Evolutionary conservation across 164 flowering plant genomes (phyloP).

Genomic region (Brasenia schreberi): DNA sequence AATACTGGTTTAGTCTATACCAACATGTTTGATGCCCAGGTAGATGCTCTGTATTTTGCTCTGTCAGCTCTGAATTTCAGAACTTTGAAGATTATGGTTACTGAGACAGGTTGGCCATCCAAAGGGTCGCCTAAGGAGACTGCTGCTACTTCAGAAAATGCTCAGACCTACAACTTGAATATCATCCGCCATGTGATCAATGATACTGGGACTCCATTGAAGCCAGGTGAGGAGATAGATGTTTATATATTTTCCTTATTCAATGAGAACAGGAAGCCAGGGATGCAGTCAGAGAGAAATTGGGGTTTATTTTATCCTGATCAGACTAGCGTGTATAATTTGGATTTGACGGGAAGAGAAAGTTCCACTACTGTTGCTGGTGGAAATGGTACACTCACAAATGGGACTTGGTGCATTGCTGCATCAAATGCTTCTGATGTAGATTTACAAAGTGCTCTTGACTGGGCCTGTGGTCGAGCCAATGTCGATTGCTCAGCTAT

Average conservation of each 20-base stretch:
- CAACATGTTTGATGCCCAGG: constrained; percentile 93
- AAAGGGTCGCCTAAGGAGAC: constrained; percentile 81
- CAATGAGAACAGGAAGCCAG: constrained; percentile 94
- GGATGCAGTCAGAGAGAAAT: constrained; percentile 91
- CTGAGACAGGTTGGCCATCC: constrained; percentile 98
- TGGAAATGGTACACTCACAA: constrained; percentile 30
- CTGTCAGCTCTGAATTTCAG: constrained; percentile 56
- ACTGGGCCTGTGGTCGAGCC: constrained; percentile 96
- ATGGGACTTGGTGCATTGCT: constrained; percentile 85
- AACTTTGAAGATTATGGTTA: constrained; percentile 70
- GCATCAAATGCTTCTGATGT: constrained; percentile 51
- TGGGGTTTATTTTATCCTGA: constrained; percentile 96
- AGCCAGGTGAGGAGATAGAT: constrained; percentile 69
- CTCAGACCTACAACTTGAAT: constrained; percentile 78
- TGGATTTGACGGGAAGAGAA: constrained; percentile 61
- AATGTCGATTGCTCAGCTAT: constrained; percentile 90
- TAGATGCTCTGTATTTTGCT: constrained; percentile 82
- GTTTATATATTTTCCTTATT: constrained; percentile 80
- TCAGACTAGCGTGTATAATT: constrained; percentile 71
- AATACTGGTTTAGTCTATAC: constrained; percentile 84
- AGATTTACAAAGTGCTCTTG: constrained; percentile 61
- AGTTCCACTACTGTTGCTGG: constrained; percentile 11
- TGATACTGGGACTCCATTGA: constrained; percentile 73
- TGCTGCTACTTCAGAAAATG: constrained; percentile 91
- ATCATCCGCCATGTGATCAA: constrained; percentile 70